phyloP scores from a whole-genome alignment of 2,329 filamentous ascomycete genomes.

The Trichoderma sp. region DNA sequence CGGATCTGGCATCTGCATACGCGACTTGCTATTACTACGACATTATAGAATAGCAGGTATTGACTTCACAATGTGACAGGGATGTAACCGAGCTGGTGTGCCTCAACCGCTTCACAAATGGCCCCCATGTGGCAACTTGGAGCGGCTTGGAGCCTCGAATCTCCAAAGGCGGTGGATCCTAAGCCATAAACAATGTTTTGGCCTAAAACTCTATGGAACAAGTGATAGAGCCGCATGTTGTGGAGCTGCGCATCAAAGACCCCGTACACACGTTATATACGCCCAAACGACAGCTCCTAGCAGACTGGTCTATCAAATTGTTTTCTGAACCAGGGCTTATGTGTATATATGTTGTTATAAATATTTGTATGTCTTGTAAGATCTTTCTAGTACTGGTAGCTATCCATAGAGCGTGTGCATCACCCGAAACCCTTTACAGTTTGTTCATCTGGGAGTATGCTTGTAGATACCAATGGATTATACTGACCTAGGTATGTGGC shows the following conservation, averaged over 20 bases:
- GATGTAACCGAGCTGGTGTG: not conserved
- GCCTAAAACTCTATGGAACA: not conserved
- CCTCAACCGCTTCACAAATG: not conserved
- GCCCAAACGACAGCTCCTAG: not conserved
- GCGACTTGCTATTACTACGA: no score
- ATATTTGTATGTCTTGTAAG: not conserved
- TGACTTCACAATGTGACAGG: not conserved
- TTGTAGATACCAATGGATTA: not conserved
- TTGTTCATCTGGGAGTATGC: not conserved
- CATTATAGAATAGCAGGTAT: not conserved
- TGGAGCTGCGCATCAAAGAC: not conserved
- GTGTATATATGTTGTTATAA: not conserved
- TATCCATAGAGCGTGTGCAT: not conserved
- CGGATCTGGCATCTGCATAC: not conserved
- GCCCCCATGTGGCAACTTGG: not conserved
- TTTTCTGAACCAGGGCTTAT: no score
- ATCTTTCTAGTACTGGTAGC: not conserved
- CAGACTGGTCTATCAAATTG: not conserved
- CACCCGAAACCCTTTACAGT: not conserved
- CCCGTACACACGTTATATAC: not conserved
- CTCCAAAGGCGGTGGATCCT: not conserved
- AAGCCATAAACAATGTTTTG: not conserved
- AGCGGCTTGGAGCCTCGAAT: not conserved
- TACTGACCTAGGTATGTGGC: not conserved
- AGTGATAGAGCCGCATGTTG: not conserved